Evolutionary conservation across 352 stramenopile species (phyloP), one percentile per base, ranked within the genome.

Genomic region (Aphanomyces cochlioides): DNA sequence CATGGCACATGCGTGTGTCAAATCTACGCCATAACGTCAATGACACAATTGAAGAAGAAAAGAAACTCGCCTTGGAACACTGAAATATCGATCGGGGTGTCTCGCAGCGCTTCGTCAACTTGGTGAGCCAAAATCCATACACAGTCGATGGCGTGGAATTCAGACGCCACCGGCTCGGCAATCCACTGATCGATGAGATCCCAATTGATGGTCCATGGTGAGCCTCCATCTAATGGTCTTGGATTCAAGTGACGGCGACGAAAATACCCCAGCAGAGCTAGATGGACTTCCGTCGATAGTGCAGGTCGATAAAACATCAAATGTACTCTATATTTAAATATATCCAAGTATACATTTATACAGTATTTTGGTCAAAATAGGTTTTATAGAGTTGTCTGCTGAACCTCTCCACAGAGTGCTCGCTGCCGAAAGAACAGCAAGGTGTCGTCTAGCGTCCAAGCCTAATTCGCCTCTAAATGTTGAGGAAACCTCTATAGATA

Each of bases 291-390:
- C 3, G 63, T 3, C 3, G 63, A 19, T 21, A 69, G 21, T 28
- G 63, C 63, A 7, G 63, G 63, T 6, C 63, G 63, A 28, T 59
- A 69, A 4, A 40, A 45, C 37, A 58, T 19, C 60, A 66, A 28
- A 28, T 28, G 28, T 28, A 28, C 28, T 28, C 28, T 28, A 28
- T 28, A 28, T 28, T 28, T 28, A 28, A 28, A 28, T 28, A 28
- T 28, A 28, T 28, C 28, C 28, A 28, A 28, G 28, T 28, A 28
- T 28, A 28, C 28, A 28, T 28, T 28, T 28, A 28, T 28, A 28
- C 28, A 28, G 28, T 28, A 28, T 28, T 28, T 28, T 28, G 28
- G 28, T 2, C 28, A 28, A 28, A 28, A 28, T 28, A 28, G 28
- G 28, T 28, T 28, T 28, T 28, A 28, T 28, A 28, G 28, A 28